Evolutionary conservation across 169 alveolate species (phyloP), one percentile per base, ranked within the genome.

Genomic region (Pseudocohnilembus persalinus): DNA sequence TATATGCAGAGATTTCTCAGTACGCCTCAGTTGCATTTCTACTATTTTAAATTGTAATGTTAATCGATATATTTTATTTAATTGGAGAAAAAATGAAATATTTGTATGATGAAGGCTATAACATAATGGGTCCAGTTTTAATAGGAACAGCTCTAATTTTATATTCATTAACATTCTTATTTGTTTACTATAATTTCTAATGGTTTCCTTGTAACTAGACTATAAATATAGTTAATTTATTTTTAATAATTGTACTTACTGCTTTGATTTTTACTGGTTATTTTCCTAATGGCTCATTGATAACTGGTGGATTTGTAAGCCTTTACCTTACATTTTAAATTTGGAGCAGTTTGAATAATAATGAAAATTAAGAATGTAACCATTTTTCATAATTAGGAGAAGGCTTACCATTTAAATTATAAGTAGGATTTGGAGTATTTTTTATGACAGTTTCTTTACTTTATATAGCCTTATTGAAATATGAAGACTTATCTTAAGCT

Each of bases 301-400:
- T 77, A 0, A 77, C 82, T 1, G 28, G 82, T 77, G 82, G 82
- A 29, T 64, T 72, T 28, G 72, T 77, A 20, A 33, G 82, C 1
- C 72, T 77, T 31, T 77, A 33, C 34, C 15, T 77, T 32, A 77
- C 82, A 31, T 77, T 31, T 24, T 77, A 33, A 33, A 77, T 33
- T 77, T 77, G 82, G 82, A 33, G 33, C 63, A 72, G 74, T 32
- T 28, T 77, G 65, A 77, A 63, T 27, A 77, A 77, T 34, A 77
- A 28, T 0, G 15, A 31, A 33, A 27, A 33, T 31, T 16, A 27
- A 20, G 73, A 77, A 34, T 77, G 82, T 32, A 77, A 77, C 31
- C 1, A 16, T 6, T 77, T 33, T 77, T 63, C 73, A 15, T 20
- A 33, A 28, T 29, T 20, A 4, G n/a, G 33, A 1, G 30, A 75